Evolutionary conservation across 306 rosid genomes (phyloP).

Genomic region (Begonia masoniana): DNA sequence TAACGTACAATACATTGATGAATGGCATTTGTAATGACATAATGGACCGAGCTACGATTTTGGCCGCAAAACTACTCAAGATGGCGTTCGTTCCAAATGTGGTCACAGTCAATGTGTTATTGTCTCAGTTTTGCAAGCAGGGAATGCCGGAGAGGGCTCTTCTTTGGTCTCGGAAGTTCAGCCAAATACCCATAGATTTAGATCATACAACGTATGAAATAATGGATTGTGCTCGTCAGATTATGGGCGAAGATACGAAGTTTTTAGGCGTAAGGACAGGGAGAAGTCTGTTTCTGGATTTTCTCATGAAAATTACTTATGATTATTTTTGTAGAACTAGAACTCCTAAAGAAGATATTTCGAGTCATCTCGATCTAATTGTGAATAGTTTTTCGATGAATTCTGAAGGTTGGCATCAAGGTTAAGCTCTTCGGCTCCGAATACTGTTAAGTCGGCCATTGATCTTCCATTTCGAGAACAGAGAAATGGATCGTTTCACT

Average conservation of each 20-base stretch:
- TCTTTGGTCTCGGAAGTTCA: slow-evolving; percentile 62
- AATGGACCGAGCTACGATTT: slow-evolving; percentile 48
- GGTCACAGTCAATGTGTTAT: slow-evolving; percentile 41
- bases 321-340: slow-evolving; percentile 40
- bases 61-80: slow-evolving; percentile 63
- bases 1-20: slow-evolving; percentile 57
- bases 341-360: slow-evolving; percentile 17
- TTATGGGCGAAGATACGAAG: slow-evolving; percentile 24
- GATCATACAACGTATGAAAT: slow-evolving; percentile 40
- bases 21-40: slow-evolving; percentile 48
- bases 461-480: no score
- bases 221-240: slow-evolving; percentile 32
- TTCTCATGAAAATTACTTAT: slow-evolving; percentile 63
- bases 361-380: slow-evolving; percentile 17
- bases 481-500: no score
- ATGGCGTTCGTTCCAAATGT: slow-evolving; percentile 55
- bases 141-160: slow-evolving; percentile 69
- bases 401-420: slow-evolving; percentile 20
- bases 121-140: slow-evolving; percentile 63
- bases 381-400: slow-evolving; percentile 17
- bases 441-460: not conserved
- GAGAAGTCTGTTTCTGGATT: slow-evolving; percentile 56
- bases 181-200: slow-evolving; percentile 33
- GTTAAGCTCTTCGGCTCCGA: slow-evolving; percentile 7
- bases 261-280: slow-evolving; percentile 23